Conservation (phyloP, 1,284 basidiomycete species). For the Coniophora puteana region DNA sequence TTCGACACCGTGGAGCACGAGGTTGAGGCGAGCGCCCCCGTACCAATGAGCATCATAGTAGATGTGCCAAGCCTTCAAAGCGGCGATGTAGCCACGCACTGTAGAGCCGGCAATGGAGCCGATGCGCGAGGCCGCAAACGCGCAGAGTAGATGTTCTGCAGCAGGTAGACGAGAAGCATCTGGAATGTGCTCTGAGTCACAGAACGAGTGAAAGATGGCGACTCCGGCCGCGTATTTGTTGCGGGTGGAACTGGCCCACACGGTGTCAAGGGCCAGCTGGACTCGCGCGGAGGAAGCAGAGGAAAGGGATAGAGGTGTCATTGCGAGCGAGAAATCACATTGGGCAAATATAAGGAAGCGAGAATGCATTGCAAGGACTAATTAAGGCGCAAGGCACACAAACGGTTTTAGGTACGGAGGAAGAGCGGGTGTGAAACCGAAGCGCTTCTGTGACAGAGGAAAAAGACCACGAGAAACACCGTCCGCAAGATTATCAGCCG, state of each 20-base stretch:
- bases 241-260: constrained; percentile 1
- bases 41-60: constrained; percentile 1
- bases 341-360: background rate
- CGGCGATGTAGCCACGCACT: background rate
- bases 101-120: background rate
- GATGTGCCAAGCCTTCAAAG: constrained; percentile 8
- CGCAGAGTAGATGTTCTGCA: constrained; percentile 2
- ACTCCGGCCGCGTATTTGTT: background rate
- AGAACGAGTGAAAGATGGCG: background rate
- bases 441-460: background rate
- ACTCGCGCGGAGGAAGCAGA: too few species aligned
- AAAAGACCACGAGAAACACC: constrained; percentile 21
- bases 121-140: background rate
- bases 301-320: background rate
- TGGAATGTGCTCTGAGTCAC: too few species aligned
- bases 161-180: background rate
- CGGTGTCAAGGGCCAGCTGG: background rate
- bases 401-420: background rate
- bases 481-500: constrained; percentile 25
- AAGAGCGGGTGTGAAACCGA: background rate
- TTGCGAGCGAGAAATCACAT: background rate
- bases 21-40: background rate
- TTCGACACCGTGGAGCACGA: background rate
- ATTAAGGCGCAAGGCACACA: background rate
- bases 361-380: constrained; percentile 11